Evolutionary conservation across 2,329 filamentous ascomycete species (phyloP).

Genomic region (Penicillium sp.): DNA sequence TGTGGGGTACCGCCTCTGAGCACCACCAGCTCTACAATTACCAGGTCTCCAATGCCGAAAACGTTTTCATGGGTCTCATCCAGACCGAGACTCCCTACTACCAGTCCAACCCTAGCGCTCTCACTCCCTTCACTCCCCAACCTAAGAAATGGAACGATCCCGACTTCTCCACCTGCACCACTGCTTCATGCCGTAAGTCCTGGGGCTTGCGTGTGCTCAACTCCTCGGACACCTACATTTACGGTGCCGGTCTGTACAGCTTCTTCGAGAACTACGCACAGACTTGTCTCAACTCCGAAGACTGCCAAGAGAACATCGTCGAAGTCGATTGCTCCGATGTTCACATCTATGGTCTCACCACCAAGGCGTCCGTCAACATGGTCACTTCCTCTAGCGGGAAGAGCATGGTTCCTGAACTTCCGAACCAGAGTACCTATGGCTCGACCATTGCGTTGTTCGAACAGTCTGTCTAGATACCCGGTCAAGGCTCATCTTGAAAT

Average conservation of each 20-base stretch:
- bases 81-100: slow-evolving; percentile 88
- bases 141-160: slow-evolving; percentile 52
- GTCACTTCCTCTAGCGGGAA: slow-evolving; percentile 50
- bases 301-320: slow-evolving; percentile 78
- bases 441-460: slow-evolving; percentile 48
- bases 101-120: slow-evolving; percentile 77
- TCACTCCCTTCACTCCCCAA: slow-evolving; percentile 47
- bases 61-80: slow-evolving; percentile 79
- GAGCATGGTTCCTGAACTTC: slow-evolving; percentile 38
- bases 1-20: slow-evolving; percentile 71
- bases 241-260: slow-evolving; percentile 74
- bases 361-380: slow-evolving; percentile 75
- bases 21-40: slow-evolving; percentile 73
- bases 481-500: background rate
- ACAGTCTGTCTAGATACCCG: slow-evolving; percentile 22
- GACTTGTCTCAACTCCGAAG: slow-evolving; percentile 65
- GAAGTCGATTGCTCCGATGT: slow-evolving; percentile 67
- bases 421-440: slow-evolving; percentile 46
- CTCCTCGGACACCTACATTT: slow-evolving; percentile 67
- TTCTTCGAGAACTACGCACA: slow-evolving; percentile 84
- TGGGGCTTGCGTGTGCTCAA: slow-evolving; percentile 73
- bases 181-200: slow-evolving; percentile 65
- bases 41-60: slow-evolving; percentile 73
- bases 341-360: slow-evolving; percentile 68
- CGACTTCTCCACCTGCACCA: slow-evolving; percentile 64